These are phyloP conservation scores for Trifolium pratense DNA, from an alignment of 306 rosid species.

Conservation along the genomic window DNA sequence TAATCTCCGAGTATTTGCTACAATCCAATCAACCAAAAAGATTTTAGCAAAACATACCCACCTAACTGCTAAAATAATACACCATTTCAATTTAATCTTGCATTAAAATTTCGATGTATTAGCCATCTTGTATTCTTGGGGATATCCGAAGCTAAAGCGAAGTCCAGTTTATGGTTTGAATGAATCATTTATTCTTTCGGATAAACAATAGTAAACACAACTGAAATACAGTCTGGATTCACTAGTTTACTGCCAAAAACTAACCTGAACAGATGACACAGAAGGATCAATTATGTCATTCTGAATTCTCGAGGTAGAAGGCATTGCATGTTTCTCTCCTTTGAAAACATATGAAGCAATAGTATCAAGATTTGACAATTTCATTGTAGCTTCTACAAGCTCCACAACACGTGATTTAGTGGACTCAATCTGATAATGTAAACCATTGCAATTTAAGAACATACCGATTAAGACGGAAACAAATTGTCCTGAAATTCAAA, in stretches of 20 bases:
- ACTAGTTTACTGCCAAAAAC: constrained; percentile 33
- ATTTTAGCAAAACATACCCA: constrained; percentile 37
- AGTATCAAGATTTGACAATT: constrained; percentile 79
- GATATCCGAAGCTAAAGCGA: constrained; percentile 33
- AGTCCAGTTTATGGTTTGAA: constrained; percentile 26
- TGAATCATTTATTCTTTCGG: constrained; percentile 14
- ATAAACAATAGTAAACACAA: constrained; percentile 25
- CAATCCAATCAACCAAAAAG: constrained; percentile 27
- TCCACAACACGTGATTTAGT: constrained; percentile 73
- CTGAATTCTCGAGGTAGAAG: constrained; percentile 77
- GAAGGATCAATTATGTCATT: constrained; percentile 81
- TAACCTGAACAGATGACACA: constrained; percentile 69
- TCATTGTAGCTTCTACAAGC: constrained; percentile 75
- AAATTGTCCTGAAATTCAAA: constrained; percentile 25
- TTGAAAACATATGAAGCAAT: constrained; percentile 76
- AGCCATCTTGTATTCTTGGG: constrained; percentile 22
- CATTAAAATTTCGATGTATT: constrained; percentile 8
- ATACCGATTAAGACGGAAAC: neutral
- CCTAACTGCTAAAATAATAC: neutral
- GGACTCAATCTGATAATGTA: constrained; percentile 73
- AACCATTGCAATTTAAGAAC: constrained; percentile 31
- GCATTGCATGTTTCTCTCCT: constrained; percentile 62
- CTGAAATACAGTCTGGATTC: constrained; percentile 28
- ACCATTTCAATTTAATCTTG: constrained; percentile 25
- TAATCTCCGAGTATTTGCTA: constrained; percentile 82